Evolutionary conservation across 106 monocot species (phyloP), one percentile per base, ranked within the genome.

Genomic region (Dioscorea dumetorum): DNA sequence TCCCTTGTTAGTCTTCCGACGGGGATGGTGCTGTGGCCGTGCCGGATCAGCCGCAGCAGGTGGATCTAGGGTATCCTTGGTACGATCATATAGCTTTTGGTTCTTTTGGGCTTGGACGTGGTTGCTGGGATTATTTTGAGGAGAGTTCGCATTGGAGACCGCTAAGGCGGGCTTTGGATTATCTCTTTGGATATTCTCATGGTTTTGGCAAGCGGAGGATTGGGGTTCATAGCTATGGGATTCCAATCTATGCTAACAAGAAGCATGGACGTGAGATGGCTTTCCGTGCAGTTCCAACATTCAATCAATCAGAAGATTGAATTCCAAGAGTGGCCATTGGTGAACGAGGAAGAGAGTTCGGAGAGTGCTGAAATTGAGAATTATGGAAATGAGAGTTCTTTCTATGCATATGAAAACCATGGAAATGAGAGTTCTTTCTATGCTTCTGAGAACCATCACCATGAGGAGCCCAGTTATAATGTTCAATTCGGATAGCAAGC

Each of bases 211-310:
- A n/a, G n/a, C n/a, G n/a, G n/a, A n/a, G n/a, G n/a, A n/a, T n/a
- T n/a, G n/a, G n/a, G n/a, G n/a, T n/a, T n/a, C n/a, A n/a, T n/a
- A n/a, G 72, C 61, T 77, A 71, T 22, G 85, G 78, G 24, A 71
- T 84, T 32, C 84, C 88, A 8, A 67, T 88, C 18, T 88, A 88
- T 60, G 88, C 84, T 57, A 73, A 76, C 66, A 88, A 74, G 73
- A 71, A 9, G 22, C 69, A 28, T 18, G 67, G 58, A 2, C 12
- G 52, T 4, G 76, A 68, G 24, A 17, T 22, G 50, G 18, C 87
- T 88, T 10, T 31, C 31, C 6, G 32, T 78, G 4, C 68, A 78
- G 65, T 50, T 81, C 23, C 72, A 84, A 72, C 88, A 78, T 8
- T 76, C 72, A 18, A 58, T 61, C 62, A 69, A 61, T 24, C 59